Evolutionary conservation across 371 early-diverging fungal genomes (phyloP), one percentile per base, ranked within the genome.

Genomic region (Scutellospora calospora): DNA sequence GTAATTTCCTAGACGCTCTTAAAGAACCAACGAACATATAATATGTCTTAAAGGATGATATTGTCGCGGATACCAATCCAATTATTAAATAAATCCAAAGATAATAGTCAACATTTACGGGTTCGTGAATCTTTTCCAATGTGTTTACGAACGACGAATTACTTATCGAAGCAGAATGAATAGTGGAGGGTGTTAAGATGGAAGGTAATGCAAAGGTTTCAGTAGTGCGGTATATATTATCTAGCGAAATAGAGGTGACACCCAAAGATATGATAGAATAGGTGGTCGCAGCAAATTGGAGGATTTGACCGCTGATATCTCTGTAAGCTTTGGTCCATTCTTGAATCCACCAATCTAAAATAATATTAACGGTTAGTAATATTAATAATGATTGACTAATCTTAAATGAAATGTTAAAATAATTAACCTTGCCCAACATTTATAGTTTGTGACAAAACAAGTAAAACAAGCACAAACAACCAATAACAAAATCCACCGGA

Each of bases 401-500:
- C 38, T 25, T 22, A 12, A 73, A 54, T 54, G 16, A 8, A 55
- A 54, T 31, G n/a, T 6, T 41, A 73, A 29, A 18, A 31, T 18
- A n/a, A 71, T 22, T 27, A 49, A 78, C 78, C 78, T 65, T 86
- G 85, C 20, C 87, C 86, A 35, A 93, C 65, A 38, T 86, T 82
- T 20, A 88, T 79, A 11, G 83, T 77, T 71, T 92, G 89, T n/a
- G 87, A 83, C 14, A 88, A 62, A 49, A 90, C 81, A 76, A 92
- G 88, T 29, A 93, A 69, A 12, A 91, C 25, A 0, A 89, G 60
- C 5, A 90, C 78, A 18, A 84, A 72, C 2, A 89, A 27, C 88
- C 92, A 92, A 84, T 87, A 91, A 1, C 83, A 60, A 54, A 78
- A 85, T 0, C 94, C 94, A 41, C 94, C 95, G 3, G 91, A 88